Evolutionary conservation across 2,329 filamentous ascomycete species (phyloP).

Genomic region (Microdochium nivale): DNA sequence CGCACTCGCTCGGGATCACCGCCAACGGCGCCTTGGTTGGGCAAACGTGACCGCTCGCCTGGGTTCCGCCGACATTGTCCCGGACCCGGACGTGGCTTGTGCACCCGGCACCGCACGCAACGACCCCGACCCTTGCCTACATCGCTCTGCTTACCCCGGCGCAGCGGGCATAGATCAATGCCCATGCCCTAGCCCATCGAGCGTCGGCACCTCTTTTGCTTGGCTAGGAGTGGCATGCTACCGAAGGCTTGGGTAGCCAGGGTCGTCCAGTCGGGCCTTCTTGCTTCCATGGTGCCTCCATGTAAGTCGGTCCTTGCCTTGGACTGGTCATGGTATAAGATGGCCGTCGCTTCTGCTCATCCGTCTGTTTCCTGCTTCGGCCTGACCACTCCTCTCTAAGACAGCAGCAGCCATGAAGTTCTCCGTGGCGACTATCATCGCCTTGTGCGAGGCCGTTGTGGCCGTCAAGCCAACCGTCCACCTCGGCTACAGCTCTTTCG

Average conservation of each 20-base stretch:
- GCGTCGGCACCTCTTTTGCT: too few species aligned
- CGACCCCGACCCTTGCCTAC: background rate
- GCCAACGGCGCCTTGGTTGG: too few species aligned
- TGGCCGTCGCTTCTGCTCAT: background rate
- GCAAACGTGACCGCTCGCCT: too few species aligned
- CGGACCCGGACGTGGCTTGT: background rate
- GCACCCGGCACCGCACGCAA: background rate
- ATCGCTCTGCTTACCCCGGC: background rate
- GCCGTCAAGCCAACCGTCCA: constrained; percentile 37
- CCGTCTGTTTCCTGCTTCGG: background rate
- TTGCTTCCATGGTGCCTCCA: too few species aligned
- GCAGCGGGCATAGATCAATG: background rate
- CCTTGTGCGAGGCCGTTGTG: background rate
- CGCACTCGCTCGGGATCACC: too few species aligned
- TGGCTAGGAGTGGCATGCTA: too few species aligned
- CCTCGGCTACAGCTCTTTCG: constrained; percentile 59
- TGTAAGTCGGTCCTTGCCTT: too few species aligned
- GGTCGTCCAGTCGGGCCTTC: too few species aligned
- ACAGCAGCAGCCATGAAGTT: background rate
- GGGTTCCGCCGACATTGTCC: background rate
- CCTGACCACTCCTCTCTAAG: background rate
- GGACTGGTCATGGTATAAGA: background rate
- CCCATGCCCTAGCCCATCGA: background rate
- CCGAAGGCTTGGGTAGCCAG: too few species aligned
- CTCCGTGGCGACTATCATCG: background rate